These are phyloP conservation scores for Colletotrichum navitas DNA, from an alignment of 2,329 filamentous ascomycete genomes.

Conservation along the genomic window DNA sequence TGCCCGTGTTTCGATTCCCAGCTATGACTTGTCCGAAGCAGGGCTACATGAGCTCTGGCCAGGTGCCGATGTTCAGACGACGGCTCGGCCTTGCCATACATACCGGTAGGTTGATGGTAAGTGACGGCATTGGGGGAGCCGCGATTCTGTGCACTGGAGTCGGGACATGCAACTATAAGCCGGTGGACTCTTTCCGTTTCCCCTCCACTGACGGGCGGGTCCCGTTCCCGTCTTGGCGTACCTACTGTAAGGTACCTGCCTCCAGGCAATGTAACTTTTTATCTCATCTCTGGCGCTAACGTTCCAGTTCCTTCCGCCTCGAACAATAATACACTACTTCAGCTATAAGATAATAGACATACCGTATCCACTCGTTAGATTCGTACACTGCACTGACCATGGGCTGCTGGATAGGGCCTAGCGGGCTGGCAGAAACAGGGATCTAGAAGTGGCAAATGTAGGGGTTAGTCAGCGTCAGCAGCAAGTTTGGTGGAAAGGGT, in stretches of 20 bases:
- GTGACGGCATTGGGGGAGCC: constrained; percentile 32
- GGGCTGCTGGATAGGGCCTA: no score
- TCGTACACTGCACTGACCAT: no score
- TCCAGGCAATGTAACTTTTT: no score
- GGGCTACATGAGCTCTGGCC: neutral
- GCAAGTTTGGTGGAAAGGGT: no score
- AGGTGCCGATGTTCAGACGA: constrained; percentile 17
- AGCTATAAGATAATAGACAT: no score
- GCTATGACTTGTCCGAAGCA: constrained; percentile 10
- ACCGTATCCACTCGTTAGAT: no score
- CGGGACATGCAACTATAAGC: constrained; percentile 14
- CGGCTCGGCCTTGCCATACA: neutral
- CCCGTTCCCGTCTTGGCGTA: constrained; percentile 35
- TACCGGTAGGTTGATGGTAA: neutral
- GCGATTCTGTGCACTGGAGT: neutral
- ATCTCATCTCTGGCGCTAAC: no score
- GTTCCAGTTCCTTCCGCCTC: no score
- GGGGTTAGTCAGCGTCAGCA: no score
- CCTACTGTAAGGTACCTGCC: neutral
- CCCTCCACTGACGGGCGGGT: constrained; percentile 26
- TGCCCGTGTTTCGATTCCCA: neutral
- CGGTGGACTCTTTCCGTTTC: constrained; percentile 43
- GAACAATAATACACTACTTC: no score
- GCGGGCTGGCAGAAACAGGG: no score
- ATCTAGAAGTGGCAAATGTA: no score